These are phyloP conservation scores for Leishmania tarentolae DNA, from an alignment of 208 protist species.

Conservation along the genomic window DNA sequence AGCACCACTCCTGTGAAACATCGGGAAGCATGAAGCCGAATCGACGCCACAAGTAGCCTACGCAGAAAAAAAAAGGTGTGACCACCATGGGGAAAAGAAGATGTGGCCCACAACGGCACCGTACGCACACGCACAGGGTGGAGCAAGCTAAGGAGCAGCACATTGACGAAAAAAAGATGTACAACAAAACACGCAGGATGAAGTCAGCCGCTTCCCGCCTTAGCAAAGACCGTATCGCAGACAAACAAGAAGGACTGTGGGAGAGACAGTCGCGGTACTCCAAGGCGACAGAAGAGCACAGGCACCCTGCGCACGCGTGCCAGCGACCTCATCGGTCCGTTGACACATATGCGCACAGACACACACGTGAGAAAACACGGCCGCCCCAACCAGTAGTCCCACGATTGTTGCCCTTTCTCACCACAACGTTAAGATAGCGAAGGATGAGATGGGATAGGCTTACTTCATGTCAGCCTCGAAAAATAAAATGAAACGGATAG, in stretches of 20 bases:
- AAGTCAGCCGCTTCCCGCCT: not conserved
- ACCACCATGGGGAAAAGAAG: not conserved
- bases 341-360: not conserved
- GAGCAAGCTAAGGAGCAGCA: too few relatives aligned
- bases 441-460: not conserved
- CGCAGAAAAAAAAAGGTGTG: not conserved
- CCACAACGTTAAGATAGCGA: not conserved
- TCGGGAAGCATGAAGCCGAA: not conserved
- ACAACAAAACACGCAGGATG: not conserved
- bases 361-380: not conserved
- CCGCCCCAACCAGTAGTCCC: not conserved
- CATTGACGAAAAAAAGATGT: too few relatives aligned
- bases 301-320: not conserved
- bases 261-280: not conserved
- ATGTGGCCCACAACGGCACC: not conserved
- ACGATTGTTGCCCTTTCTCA: not conserved
- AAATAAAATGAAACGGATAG: not conserved
- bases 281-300: not conserved
- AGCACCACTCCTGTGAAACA: not conserved
- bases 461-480: not conserved
- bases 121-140: not conserved
- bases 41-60: not conserved
- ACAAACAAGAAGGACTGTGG: not conserved
- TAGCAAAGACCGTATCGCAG: not conserved
- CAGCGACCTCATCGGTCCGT: not conserved